phyloP scores from a whole-genome alignment of 352 stramenopile genomes.

The Chrysophaeum taylorii region DNA sequence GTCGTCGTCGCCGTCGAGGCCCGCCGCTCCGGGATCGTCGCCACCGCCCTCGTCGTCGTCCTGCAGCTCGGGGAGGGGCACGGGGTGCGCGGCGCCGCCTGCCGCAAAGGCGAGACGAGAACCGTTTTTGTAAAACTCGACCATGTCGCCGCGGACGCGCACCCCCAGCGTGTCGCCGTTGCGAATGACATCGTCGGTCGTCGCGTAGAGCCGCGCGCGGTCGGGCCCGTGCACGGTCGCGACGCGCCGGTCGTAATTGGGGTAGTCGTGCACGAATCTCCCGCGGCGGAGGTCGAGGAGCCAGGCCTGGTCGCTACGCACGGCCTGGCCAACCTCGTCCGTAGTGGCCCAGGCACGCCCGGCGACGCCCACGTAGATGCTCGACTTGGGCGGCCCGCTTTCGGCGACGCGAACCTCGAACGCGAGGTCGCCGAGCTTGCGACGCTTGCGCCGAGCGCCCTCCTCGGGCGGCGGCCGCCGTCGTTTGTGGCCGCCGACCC shows the following conservation, averaged over 20 bases:
- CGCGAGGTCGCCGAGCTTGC: neutral
- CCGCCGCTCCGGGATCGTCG: neutral
- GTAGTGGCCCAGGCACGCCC: neutral
- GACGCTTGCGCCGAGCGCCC: neutral
- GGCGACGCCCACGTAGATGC: constrained; percentile 11
- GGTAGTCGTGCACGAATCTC: constrained; percentile 7
- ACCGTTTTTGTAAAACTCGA: constrained; percentile 4
- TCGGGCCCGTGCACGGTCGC: neutral
- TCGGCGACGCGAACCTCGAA: constrained; percentile 5
- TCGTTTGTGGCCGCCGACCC: too few species aligned
- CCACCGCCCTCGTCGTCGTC: neutral
- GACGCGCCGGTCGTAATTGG: neutral
- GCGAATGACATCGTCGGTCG: neutral
- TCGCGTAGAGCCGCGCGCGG: neutral
- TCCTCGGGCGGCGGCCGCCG: neutral
- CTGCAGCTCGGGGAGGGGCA: neutral
- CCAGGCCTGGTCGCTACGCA: neutral
- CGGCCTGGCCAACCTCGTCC: neutral
- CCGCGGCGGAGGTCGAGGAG: constrained; percentile 1
- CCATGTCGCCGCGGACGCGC: neutral
- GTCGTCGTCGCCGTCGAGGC: neutral
- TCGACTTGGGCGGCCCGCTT: neutral
- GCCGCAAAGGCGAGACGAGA: neutral
- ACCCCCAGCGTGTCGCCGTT: neutral
- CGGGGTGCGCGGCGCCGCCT: neutral